Percentiles rank a stretch among this genome's conserved stretches.
Conservation (phyloP, 192 early-diverging fungal species). For the Spizellomyces sp. region DNA sequence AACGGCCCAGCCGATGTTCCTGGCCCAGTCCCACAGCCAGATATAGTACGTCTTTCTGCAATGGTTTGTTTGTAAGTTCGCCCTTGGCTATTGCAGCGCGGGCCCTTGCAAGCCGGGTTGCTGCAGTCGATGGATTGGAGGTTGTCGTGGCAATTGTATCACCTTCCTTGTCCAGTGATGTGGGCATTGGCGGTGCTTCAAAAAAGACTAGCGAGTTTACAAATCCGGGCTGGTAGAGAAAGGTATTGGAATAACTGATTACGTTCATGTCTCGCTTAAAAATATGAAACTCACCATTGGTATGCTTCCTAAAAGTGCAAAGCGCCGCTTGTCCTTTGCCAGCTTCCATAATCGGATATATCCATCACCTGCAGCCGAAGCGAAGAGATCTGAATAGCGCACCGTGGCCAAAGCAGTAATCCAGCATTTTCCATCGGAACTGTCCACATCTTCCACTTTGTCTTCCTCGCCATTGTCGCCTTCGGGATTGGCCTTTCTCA, state of each 20-base stretch:
- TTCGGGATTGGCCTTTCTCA: not conserved
- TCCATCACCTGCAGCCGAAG: slow-evolving; percentile 86
- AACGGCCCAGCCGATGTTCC: slow-evolving; percentile 89
- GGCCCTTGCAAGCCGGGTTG: slow-evolving; percentile 15
- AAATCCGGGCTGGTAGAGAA: slow-evolving; percentile 44
- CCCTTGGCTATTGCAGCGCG: slow-evolving; percentile 5
- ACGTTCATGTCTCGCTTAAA: slow-evolving; percentile 4
- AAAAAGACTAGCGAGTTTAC: slow-evolving; percentile 59
- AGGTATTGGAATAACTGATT: slow-evolving; percentile 5
- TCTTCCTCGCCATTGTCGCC: slow-evolving; percentile 4
- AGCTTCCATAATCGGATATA: slow-evolving; percentile 87
- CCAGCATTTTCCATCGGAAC: slow-evolving; percentile 13
- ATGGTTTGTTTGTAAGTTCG: not conserved
- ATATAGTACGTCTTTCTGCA: slow-evolving; percentile 35
- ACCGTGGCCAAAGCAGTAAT: slow-evolving; percentile 86
- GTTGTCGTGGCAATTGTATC: not conserved
- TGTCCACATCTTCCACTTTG: not conserved
- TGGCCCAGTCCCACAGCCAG: slow-evolving; percentile 80
- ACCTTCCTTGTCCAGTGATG: not conserved
- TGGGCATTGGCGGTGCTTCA: slow-evolving; percentile 42
- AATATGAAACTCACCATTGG: slow-evolving; percentile 55
- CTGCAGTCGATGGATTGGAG: not conserved
- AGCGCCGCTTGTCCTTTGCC: slow-evolving; percentile 62
- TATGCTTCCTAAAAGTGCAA: slow-evolving; percentile 62
- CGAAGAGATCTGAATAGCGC: slow-evolving; percentile 87